phyloP scores from a whole-genome alignment of 2,329 filamentous ascomycete species.

The Venturia oleaginea region DNA sequence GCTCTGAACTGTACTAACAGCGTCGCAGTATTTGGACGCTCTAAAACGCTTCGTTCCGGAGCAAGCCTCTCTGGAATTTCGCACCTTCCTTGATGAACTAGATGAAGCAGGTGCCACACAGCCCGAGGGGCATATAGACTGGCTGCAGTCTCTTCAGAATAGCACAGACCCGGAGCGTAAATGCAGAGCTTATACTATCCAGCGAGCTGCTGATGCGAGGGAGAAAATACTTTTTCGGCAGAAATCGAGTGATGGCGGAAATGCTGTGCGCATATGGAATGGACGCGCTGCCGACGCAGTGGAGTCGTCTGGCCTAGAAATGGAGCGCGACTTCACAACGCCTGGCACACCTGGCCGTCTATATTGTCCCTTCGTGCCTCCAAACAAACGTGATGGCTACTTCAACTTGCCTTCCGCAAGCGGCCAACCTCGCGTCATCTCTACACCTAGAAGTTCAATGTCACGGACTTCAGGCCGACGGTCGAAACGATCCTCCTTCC shows the following conservation, averaged over 20 bases:
- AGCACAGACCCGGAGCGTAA: slow-evolving; percentile 27
- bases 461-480: slow-evolving; percentile 29
- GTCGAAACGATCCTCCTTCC: slow-evolving; percentile 33
- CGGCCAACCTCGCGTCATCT: slow-evolving; percentile 37
- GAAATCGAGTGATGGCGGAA: slow-evolving; percentile 15
- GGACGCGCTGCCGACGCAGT: slow-evolving; percentile 29
- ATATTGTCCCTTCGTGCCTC: slow-evolving; percentile 65
- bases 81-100: slow-evolving; percentile 30
- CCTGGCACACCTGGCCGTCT: slow-evolving; percentile 70
- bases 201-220: slow-evolving; percentile 26
- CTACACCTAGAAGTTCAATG: slow-evolving; percentile 32
- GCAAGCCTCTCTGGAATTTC: slow-evolving; percentile 31
- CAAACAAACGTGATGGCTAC: slow-evolving; percentile 17
- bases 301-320: slow-evolving; percentile 27
- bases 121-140: slow-evolving; percentile 21
- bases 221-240: slow-evolving; percentile 21
- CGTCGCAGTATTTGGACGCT: slow-evolving; percentile 29
- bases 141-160: slow-evolving; percentile 28
- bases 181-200: slow-evolving; percentile 25
- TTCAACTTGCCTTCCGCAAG: slow-evolving; percentile 30
- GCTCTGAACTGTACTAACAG: neutral
- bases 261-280: slow-evolving; percentile 34
- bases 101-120: slow-evolving; percentile 24
- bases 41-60: slow-evolving; percentile 31
- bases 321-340: slow-evolving; percentile 89